Percentiles rank a stretch among this genome's conserved stretches.
Conservation (phyloP, 2,329 filamentous ascomycete species). For the Colletotrichum sojae region DNA sequence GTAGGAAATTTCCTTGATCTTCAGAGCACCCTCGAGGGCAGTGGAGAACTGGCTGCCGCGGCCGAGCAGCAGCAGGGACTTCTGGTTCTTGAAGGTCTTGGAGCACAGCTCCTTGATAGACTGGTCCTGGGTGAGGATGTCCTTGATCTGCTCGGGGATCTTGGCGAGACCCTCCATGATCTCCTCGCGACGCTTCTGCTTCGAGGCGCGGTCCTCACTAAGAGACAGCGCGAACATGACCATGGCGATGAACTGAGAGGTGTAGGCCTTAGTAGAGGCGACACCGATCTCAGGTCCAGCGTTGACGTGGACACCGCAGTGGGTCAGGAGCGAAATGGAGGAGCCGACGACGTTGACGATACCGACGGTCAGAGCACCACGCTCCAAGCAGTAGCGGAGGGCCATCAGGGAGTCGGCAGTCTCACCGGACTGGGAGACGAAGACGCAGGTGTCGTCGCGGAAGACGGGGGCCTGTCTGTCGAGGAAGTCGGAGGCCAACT, state of each 20-base stretch:
- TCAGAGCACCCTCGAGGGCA: slow-evolving; percentile 95
- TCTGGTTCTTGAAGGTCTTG: slow-evolving; percentile 96
- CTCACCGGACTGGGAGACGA: slow-evolving; percentile 98
- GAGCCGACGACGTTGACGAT: slow-evolving; percentile 99
- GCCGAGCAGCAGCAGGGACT: slow-evolving; percentile 92
- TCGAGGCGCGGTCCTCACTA: slow-evolving; percentile 96
- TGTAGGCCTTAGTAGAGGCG: slow-evolving; percentile 99
- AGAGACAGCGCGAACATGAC: slow-evolving; percentile 99
- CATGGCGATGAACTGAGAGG: slow-evolving; percentile 99
- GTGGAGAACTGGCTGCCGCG: slow-evolving; percentile 98
- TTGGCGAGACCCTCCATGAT: slow-evolving; percentile 94
- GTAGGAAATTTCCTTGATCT: slow-evolving; percentile 99
- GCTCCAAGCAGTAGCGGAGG: slow-evolving; percentile 97
- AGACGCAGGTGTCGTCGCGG: slow-evolving; percentile 99
- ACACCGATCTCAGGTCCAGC: slow-evolving; percentile 99
- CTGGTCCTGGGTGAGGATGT: slow-evolving; percentile 91
- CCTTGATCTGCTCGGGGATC: slow-evolving; percentile 91
- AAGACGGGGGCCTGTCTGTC: slow-evolving; percentile 97
- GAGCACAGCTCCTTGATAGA: slow-evolving; percentile 95
- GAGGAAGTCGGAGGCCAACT: slow-evolving; percentile 97
- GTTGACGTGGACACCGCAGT: slow-evolving; percentile 99
- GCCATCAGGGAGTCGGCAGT: slow-evolving; percentile 98
- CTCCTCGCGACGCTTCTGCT: slow-evolving; percentile 90
- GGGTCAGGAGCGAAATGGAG: slow-evolving; percentile 97
- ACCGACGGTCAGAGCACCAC: slow-evolving; percentile 95